Conservation (phyloP, 768 basidiomycete species). For the Mycena kentingensis region DNA sequence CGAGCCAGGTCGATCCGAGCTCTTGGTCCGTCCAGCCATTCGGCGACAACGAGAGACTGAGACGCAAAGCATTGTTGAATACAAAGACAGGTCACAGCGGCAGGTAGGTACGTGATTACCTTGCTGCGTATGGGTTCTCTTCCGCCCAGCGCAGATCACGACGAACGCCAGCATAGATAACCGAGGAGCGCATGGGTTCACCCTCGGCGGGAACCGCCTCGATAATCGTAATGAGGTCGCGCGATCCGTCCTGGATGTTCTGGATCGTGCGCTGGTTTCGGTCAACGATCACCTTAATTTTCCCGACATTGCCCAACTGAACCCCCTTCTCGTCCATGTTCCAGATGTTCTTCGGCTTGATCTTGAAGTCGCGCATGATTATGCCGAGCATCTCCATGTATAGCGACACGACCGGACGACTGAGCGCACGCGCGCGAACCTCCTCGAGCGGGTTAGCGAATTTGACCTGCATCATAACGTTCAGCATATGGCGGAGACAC, state of each 20-base stretch:
- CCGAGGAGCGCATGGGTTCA: constrained; percentile 28
- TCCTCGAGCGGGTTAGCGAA: constrained; percentile 9
- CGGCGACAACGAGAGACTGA: constrained; percentile 23
- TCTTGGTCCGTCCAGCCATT: constrained; percentile 28
- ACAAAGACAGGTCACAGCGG: no score
- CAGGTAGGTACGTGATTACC: no score
- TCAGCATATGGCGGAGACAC: background rate
- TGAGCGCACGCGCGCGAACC: constrained; percentile 6
- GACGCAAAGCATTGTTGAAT: no score
- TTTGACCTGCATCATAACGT: background rate
- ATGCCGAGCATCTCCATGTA: constrained; percentile 29
- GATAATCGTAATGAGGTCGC: constrained; percentile 45
- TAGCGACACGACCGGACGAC: constrained; percentile 22
- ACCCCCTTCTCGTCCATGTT: constrained; percentile 38
- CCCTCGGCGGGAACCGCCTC: constrained; percentile 43
- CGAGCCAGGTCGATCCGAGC: constrained; percentile 21
- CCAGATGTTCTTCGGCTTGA: constrained; percentile 31
- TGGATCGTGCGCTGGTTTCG: constrained; percentile 23
- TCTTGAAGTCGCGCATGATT: constrained; percentile 25
- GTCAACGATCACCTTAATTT: constrained; percentile 22
- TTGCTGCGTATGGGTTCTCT: constrained; percentile 12
- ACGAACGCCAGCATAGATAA: constrained; percentile 40
- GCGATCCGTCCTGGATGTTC: constrained; percentile 30
- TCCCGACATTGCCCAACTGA: constrained; percentile 29
- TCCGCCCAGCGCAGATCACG: constrained; percentile 37